Base-by-base conservation (phyloP, 129 eudicot genomes). In the Sambucus nigra region DNA sequence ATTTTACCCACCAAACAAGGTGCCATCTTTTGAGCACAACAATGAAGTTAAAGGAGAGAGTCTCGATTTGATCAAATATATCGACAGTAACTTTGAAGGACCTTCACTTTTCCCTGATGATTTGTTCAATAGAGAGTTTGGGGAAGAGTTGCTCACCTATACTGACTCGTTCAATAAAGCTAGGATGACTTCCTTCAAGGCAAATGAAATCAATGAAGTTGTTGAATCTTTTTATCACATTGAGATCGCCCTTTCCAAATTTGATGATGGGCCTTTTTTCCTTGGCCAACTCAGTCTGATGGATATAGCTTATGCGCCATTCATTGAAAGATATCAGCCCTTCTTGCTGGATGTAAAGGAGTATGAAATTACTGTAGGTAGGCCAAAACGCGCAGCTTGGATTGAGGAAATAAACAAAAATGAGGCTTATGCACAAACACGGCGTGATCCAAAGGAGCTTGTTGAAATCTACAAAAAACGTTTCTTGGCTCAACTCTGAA, bases 11-110 rank as follows among this genome's bases (percentile, higher is more conserved):
- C n/a, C n/a, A n/a, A n/a, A n/a, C n/a, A n/a, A 86, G 95, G 95
- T 86, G 22, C 95, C 95, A 12, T 48, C 92, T 19, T 63, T 86
- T 40, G 95, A 89, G 67, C 95, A 89, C 68, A 81, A 76, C 65
- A 84, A 89, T 51, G 79, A 81, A 66, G 88, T 89, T 5, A 81
- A 62, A 59, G 95, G 95, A 68, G 97, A 89, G 62, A 84, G 95
- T 59, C 95, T 89, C 55, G 94, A 89, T 68, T 62, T 89, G 59
- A 76, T 89, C 53, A 80, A 73, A 53, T 89, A 74, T 64, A 78
- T 89, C 24, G 85, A 89, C 51, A 57, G 59, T 53, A 76, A 79
- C 60, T 89, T 89, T 59, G 86, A 84, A 76, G 97, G 97, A 31
- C 88, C 93, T 23, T 66, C 85, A 11, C 94, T 86, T 57, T 73